A percentile compares a stretch with the other conserved stretches of the same genome.
Conservation (phyloP, 2,329 filamentous ascomycete species). For the Sclerotinia glacialis region DNA sequence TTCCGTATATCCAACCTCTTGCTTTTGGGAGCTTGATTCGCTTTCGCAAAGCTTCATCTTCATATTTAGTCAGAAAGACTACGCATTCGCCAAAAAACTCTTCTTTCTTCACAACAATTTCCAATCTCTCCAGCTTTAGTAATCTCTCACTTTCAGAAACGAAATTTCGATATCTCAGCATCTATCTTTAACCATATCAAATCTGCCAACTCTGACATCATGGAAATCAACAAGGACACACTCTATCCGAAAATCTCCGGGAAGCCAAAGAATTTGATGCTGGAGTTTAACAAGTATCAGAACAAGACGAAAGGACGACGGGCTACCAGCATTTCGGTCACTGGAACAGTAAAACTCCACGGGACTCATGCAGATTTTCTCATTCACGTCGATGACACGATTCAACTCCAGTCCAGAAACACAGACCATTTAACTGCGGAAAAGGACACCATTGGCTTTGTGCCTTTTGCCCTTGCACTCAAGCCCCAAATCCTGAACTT, state of each 20-base stretch:
- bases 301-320: neutral
- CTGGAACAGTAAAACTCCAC: conserved; percentile 33
- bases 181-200: neutral
- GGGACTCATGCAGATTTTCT: conserved; percentile 33
- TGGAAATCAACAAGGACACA: neutral
- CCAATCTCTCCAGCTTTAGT: neutral
- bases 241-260: conserved; percentile 3
- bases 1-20: neutral
- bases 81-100: neutral
- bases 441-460: neutral
- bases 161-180: neutral
- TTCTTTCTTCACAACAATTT: neutral
- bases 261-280: neutral
- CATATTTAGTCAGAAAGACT: neutral
- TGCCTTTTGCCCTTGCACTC: neutral
- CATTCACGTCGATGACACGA: conserved; percentile 23
- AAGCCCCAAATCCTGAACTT: conserved; percentile 19
- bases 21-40: neutral
- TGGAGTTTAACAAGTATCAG: conserved; percentile 11
- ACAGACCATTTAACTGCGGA: neutral
- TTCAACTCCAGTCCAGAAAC: conserved; percentile 31
- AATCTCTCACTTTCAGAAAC: neutral
- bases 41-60: neutral
- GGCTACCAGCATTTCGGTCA: conserved; percentile 21
- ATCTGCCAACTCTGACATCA: neutral